phyloP scores from a whole-genome alignment of 352 stramenopile genomes.

The Stramenopiles sp. region DNA sequence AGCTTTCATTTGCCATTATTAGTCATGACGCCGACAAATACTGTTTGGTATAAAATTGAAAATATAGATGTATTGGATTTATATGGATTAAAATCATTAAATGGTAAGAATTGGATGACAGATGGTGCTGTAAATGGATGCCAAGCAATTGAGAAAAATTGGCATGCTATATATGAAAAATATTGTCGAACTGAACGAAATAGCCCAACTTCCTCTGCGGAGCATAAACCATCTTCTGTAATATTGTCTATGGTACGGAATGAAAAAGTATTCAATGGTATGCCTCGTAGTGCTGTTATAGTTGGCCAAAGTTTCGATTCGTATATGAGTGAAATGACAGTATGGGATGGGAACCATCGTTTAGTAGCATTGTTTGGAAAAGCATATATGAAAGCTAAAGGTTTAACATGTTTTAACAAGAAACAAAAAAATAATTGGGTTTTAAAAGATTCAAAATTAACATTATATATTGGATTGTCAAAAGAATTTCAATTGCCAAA shows the following conservation, averaged over 20 bases:
- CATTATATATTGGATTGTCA: not conserved
- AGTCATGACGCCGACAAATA: not conserved
- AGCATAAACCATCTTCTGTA: not conserved
- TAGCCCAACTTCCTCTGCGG: not conserved
- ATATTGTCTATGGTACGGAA: not conserved
- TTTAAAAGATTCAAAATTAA: no score
- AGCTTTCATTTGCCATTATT: not conserved
- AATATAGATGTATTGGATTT: not conserved
- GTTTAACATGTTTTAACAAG: not conserved
- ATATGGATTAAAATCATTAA: not conserved
- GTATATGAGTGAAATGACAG: not conserved
- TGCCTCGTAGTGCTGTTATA: not conserved
- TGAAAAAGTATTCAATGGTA: not conserved
- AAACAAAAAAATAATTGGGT: no score
- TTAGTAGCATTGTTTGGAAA: not conserved
- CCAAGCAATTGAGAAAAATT: not conserved
- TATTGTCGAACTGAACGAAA: not conserved
- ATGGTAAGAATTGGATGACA: not conserved
- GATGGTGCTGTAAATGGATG: not conserved
- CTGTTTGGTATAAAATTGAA: not conserved
- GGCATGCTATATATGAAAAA: not conserved
- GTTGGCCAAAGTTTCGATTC: not conserved
- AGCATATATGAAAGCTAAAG: not conserved
- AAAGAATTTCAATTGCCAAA: not conserved
- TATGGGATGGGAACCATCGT: not conserved